These are phyloP conservation scores for Pascua guehoae DNA, from an alignment of 1,284 basidiomycete species.

Conservation along the genomic window DNA sequence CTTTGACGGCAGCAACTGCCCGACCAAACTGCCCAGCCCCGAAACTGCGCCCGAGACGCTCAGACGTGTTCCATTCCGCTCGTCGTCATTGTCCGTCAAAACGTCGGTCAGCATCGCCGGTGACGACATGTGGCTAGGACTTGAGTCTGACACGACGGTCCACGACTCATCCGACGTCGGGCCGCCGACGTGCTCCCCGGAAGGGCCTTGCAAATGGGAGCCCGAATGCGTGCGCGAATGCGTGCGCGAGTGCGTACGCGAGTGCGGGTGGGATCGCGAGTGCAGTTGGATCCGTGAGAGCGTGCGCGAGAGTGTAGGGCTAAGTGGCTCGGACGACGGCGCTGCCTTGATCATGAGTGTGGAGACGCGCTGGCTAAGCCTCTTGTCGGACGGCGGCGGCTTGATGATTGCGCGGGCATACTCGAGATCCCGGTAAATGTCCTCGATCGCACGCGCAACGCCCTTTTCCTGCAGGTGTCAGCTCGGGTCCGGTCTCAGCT, in stretches of 20 bases:
- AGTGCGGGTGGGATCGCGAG: neutral
- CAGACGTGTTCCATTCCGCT: too few species aligned
- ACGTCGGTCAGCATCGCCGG: neutral
- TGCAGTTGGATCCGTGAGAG: too few species aligned
- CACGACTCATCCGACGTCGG: constrained; percentile 17
- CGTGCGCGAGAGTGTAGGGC: neutral
- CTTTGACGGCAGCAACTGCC: too few species aligned
- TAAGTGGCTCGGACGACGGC: neutral
- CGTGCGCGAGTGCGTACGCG: neutral
- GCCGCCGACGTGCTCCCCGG: constrained; percentile 1
- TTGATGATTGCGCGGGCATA: constrained; percentile 80
- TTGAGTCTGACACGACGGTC: constrained; percentile 15
- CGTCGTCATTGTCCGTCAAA: too few species aligned
- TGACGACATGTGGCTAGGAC: neutral
- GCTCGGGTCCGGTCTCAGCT: neutral
- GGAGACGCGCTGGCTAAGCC: too few species aligned
- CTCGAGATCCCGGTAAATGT: constrained; percentile 87
- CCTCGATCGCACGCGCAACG: constrained; percentile 79
- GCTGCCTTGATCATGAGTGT: neutral
- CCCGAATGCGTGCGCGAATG: neutral
- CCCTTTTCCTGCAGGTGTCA: constrained; percentile 68
- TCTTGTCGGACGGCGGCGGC: constrained; percentile 30
- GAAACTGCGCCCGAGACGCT: too few species aligned
- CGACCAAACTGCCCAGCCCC: too few species aligned
- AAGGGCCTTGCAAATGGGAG: neutral